These are phyloP conservation scores for Forsythia suspensa DNA, from an alignment of 257 asterid genomes.

Conservation along the genomic window DNA sequence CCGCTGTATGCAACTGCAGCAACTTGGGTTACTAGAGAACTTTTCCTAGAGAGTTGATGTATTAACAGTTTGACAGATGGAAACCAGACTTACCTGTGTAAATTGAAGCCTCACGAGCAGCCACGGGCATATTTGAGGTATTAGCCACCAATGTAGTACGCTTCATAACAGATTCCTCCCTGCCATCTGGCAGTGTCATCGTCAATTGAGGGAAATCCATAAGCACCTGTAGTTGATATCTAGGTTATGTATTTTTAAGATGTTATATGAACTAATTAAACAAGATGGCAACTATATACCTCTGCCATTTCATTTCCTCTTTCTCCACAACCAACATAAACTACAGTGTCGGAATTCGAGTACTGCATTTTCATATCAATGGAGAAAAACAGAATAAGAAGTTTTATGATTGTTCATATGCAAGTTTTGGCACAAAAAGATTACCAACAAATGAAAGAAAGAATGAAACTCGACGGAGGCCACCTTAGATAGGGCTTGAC, in stretches of 20 bases:
- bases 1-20: background rate
- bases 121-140: constrained; percentile 99
- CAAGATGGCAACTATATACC: constrained; percentile 46
- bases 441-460: constrained; percentile 16
- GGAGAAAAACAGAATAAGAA: constrained; percentile 21
- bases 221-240: constrained; percentile 69
- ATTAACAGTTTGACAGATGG: constrained; percentile 10
- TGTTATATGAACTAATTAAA: constrained; percentile 19
- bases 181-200: constrained; percentile 98
- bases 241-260: constrained; percentile 19
- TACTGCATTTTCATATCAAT: constrained; percentile 58
- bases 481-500: constrained; percentile 99
- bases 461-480: constrained; percentile 20
- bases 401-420: background rate
- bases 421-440: constrained; percentile 3
- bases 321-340: constrained; percentile 99
- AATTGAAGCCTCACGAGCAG: constrained; percentile 99
- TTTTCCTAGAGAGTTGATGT: background rate
- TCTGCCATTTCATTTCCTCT: constrained; percentile 99
- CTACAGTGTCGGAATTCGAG: constrained; percentile 95
- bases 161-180: constrained; percentile 99
- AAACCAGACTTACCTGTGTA: constrained; percentile 64
- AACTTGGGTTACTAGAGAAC: background rate
- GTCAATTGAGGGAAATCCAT: constrained; percentile 99
- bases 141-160: constrained; percentile 99